Base-by-base conservation (phyloP, 768 basidiomycete genomes). In the Boletus vermiculosoides region DNA sequence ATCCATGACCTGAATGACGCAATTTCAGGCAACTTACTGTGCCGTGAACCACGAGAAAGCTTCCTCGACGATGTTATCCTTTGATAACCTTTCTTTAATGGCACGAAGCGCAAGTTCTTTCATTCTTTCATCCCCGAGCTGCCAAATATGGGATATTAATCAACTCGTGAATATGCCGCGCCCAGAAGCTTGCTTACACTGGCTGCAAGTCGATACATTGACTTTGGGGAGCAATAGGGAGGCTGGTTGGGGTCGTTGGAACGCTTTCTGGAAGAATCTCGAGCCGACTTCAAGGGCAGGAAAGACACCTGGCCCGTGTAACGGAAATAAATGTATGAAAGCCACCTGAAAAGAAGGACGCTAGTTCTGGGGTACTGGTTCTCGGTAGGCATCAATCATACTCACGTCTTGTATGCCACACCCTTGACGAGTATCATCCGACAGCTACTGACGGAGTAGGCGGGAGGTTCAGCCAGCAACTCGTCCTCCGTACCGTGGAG, bases 161-260 rank as follows among this genome's bases (percentile, higher is more conserved):
- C 4, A 12, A 44, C 16, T 33, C 16, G 1, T 46, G 20, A 7
- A 45, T 8, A 20, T 37, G 30, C n/a, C n/a, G n/a, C 25, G 31
- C 2, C 42, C 23, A 30, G 16, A 28, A 50, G 23, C 8, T 36
- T 41, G 28, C 66, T 58, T 51, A 74, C 73, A 22, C 31, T 62
- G 18, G 15, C 39, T 23, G 73, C 73, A 10, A 74, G 62, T 50
- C 73, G 70, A 61, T 73, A 75, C 74, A 75, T 74, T 11, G 73
- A 74, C 63, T 75, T 74, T 55, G 74, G 73, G 18, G 73, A 75
- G 25, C 73, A 74, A 20, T 44, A 1, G 5, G 63, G 60, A 22
- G 55, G 44, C 0, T 25, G 39, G 13, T 16, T 42, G 6, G 22
- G 20, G 22, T 16, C 31, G 11, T 39, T 41, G 5, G 15, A 22